A percentile compares a stretch with the other conserved stretches of the same genome.
Conservation (phyloP, 371 early-diverging fungal species). For the Circinella minor region DNA sequence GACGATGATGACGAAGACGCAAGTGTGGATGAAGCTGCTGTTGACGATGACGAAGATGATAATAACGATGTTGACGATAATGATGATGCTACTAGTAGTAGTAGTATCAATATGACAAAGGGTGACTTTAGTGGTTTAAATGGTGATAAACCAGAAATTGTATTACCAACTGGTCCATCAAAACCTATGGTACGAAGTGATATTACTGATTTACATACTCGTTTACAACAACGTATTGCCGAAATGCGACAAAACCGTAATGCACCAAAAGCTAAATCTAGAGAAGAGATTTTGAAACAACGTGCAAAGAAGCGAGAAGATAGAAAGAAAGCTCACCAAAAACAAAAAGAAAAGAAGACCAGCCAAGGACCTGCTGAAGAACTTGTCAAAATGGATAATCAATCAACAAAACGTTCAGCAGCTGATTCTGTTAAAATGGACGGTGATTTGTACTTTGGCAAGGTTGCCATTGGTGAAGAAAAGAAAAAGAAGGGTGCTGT, state of each 20-base stretch:
- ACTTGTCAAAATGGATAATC: slow-evolving; percentile 50
- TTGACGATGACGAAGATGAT: slow-evolving; percentile 37
- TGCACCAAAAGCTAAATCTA: slow-evolving; percentile 72
- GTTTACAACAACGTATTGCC: slow-evolving; percentile 75
- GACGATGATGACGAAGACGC: slow-evolving; percentile 37
- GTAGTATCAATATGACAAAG: slow-evolving; percentile 34
- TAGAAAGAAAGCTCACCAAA: slow-evolving; percentile 68
- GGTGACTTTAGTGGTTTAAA: slow-evolving; percentile 34
- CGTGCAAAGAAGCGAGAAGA: slow-evolving; percentile 81
- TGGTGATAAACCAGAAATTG: slow-evolving; percentile 12
- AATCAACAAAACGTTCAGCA: slow-evolving; percentile 26
- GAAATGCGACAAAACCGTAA: slow-evolving; percentile 58
- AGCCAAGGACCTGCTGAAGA: slow-evolving; percentile 53
- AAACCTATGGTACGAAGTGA: slow-evolving; percentile 51
- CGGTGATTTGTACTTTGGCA: slow-evolving; percentile 73
- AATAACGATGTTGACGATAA: slow-evolving; percentile 40
- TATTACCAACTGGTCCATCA: background rate
- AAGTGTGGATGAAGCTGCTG: slow-evolving; percentile 25
- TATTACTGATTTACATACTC: slow-evolving; percentile 70
- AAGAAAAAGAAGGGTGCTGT: slow-evolving; percentile 69
- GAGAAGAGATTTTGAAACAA: slow-evolving; percentile 78
- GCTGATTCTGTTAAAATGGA: slow-evolving; percentile 62
- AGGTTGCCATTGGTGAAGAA: slow-evolving; percentile 66
- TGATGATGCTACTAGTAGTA: slow-evolving; percentile 28
- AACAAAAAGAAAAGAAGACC: slow-evolving; percentile 65